phyloP scores from a whole-genome alignment of 2,329 filamentous ascomycete species.

The Trichoderma breve region DNA sequence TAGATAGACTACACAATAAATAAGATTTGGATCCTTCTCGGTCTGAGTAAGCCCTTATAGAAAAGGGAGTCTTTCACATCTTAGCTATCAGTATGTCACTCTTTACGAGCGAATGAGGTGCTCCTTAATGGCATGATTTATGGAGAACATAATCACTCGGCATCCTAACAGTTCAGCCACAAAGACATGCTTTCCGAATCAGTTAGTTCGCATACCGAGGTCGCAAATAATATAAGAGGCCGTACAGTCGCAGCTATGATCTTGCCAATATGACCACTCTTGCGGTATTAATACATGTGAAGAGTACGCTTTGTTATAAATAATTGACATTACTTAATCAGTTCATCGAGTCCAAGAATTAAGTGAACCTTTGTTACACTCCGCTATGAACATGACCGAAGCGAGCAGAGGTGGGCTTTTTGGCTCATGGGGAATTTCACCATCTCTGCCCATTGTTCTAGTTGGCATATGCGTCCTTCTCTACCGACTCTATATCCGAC shows the following conservation, averaged over 20 bases:
- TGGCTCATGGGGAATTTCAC: background rate
- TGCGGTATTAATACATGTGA: background rate
- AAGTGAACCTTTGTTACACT: background rate
- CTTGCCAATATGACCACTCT: background rate
- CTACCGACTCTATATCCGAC: background rate
- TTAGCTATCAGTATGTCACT: background rate
- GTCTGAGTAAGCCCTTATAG: constrained; percentile 5
- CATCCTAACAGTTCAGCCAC: background rate
- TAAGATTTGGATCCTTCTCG: background rate
- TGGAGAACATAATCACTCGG: background rate
- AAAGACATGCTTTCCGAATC: background rate
- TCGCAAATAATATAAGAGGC: background rate
- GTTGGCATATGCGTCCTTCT: background rate
- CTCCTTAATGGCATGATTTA: background rate
- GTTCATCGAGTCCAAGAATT: too few relatives aligned
- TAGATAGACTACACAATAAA: background rate
- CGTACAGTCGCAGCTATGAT: background rate
- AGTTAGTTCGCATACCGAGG: background rate
- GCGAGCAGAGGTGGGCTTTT: background rate
- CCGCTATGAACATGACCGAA: background rate
- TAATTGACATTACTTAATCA: background rate
- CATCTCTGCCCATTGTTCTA: background rate
- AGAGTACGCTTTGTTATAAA: background rate
- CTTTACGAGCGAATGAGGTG: background rate
- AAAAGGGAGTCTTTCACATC: background rate